Evolutionary conservation across 1,139 yeast species (phyloP), one percentile per base, ranked within the genome.

Genomic region (Saccharomycopsis phalli): DNA sequence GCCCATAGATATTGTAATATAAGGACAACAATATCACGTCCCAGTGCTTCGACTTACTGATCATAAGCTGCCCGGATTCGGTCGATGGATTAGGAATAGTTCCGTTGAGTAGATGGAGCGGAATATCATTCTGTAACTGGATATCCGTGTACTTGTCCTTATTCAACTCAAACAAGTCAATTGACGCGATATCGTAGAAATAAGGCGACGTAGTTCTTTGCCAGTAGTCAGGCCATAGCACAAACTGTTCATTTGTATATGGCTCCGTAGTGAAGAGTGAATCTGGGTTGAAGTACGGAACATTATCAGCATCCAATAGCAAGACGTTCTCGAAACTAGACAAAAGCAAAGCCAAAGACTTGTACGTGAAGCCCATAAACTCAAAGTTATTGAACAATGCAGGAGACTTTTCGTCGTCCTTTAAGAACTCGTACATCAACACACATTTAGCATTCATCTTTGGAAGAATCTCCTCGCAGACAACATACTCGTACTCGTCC

Each of bases 141-240:
- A n/a, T 37, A 5, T 32, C 36, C 2, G 13, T 30, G 6, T 17
- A 18, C 23, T 16, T 21, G 7, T 37, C 31, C 4, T 26, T 14
- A 14, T 22, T 31, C 16, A 38, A 38, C 17, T 18, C 20, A 5
- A 22, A 16, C 21, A 44, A 29, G 28, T 42, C 41, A 30, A 42
- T 37, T 10, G 25, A 10, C 1, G 86, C 83, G 45, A 82, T 70
- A 10, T 76, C 72, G 56, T 79, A 82, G 54, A 66, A 83, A 28
- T 59, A 60, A 3, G 93, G 94, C 4, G 80, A 70, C 1, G 81
- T 76, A 1, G 84, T 71, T 50, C 93, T 66, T 50, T 71, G 68
- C 94, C 94, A 83, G 55, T 74, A 82, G 58, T 83, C 94, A 3
- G 93, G 91, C 88, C 93, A 82, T 22, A 80, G 62, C 3, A 82